Percentiles rank a stretch among this genome's conserved stretches.
Conservation (phyloP, 495 filamentous ascomycete species). For the Tuber melanosporum region DNA sequence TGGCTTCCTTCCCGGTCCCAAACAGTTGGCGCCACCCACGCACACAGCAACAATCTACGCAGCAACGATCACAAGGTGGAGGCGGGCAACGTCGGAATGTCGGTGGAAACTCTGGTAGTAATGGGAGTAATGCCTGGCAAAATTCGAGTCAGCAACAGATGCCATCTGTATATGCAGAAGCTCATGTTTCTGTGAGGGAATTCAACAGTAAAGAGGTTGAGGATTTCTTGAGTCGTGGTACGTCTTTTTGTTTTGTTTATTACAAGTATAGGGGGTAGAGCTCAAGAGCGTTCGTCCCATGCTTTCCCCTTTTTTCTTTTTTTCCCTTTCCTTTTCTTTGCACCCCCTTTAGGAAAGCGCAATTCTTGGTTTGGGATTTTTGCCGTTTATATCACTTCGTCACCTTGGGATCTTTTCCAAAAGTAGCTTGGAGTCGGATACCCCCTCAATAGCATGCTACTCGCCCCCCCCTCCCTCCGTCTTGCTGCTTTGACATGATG, state of each 20-base stretch:
- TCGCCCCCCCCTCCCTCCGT: background rate
- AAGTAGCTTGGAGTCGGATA: background rate
- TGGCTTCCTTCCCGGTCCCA: conserved; percentile 12
- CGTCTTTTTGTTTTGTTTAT: conserved; percentile 10
- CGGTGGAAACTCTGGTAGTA: conserved; percentile 34
- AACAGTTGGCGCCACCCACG: conserved; percentile 31
- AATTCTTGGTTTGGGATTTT: background rate
- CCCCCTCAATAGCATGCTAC: background rate
- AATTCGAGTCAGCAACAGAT: conserved; percentile 30
- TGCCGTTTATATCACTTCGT: background rate
- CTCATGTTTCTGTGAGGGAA: conserved; percentile 38
- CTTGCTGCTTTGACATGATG: background rate
- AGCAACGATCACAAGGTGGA: conserved; percentile 33
- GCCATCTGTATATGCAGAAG: conserved; percentile 28
- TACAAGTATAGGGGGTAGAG: background rate
- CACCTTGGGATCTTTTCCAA: background rate
- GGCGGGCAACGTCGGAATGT: conserved; percentile 30
- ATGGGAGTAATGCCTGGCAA: conserved; percentile 34
- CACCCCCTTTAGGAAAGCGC: background rate
- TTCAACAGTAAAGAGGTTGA: conserved; percentile 40
- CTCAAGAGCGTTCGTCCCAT: background rate
- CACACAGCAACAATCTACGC: conserved; percentile 23
- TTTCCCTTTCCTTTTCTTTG: conserved; percentile 4
- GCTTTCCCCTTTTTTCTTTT: background rate
- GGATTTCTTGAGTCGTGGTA: conserved; percentile 39